Percentiles rank a stretch among this genome's conserved stretches.
These are phyloP conservation scores for Fonsecaea pedrosoi DNA, from an alignment of 2,329 filamentous ascomycete genomes.

Conservation along the genomic window DNA sequence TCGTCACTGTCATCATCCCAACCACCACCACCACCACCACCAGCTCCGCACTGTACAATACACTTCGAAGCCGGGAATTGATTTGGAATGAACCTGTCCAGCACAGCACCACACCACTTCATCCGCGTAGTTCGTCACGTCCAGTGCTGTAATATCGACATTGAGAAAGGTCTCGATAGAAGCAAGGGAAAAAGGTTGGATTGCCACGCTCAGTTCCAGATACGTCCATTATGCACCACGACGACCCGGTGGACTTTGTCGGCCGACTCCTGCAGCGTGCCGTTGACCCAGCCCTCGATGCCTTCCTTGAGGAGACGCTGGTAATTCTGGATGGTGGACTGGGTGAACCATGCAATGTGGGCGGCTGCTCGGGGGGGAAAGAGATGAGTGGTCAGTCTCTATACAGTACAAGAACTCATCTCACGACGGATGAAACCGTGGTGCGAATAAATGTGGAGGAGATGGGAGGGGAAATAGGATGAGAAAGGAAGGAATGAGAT, in stretches of 20 bases:
- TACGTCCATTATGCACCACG: conserved; percentile 35
- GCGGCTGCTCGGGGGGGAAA: conserved; percentile 43
- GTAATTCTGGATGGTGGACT: conserved; percentile 56
- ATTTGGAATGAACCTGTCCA: neutral
- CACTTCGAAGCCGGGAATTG: neutral
- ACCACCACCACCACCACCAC: no score
- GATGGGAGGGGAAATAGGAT: neutral
- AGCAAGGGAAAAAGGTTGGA: no score
- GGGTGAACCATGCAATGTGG: conserved; percentile 62
- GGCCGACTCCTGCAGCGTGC: conserved; percentile 27
- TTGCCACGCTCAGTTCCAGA: conserved; percentile 28
- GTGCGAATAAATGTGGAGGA: neutral
- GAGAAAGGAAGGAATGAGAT: neutral
- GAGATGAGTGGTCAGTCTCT: neutral
- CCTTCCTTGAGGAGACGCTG: conserved; percentile 54
- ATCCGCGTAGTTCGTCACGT: no score
- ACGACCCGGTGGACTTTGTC: conserved; percentile 30
- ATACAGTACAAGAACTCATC: neutral
- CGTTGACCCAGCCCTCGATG: conserved; percentile 48
- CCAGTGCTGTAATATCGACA: no score
- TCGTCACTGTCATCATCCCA: neutral
- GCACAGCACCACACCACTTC: conserved; percentile 1
- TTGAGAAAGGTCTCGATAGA: no score
- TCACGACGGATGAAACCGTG: neutral
- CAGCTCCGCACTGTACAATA: neutral